Base-by-base conservation (phyloP, 2,329 filamentous ascomycete species). In the Talaromyces atroroseus region DNA sequence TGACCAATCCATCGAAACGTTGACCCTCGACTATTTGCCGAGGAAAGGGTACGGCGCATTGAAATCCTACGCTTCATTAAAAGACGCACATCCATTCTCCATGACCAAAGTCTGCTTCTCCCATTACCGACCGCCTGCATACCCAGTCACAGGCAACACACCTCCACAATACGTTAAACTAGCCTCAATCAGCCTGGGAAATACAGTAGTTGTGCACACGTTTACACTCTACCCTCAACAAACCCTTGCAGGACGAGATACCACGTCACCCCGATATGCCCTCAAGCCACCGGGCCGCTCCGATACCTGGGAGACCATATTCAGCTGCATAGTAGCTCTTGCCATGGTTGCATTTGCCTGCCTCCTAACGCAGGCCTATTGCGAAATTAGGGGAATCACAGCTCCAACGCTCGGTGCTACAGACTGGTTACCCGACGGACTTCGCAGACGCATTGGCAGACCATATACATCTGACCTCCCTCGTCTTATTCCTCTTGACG, bases 141-240 rank as follows among this genome's bases (percentile, higher is more conserved):
- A 74, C 51, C 70, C 81, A n/a, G 76, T 80, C 60, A 75, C 73
- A 2, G 68, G 76, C 63, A 69, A 75, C 54, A 74, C 74, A 51
- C 66, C 70, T 38, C 78, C 82, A 16, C 81, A 85, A 63, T 83
- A 83, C 65, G 76, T 95, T 63, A 89, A 89, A 64, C 82, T 96
- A 3, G 91, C 89, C 29, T 92, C 88, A 48, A 87, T 90, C 42
- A 90, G 88, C 49, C 85, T 95, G 63, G 87, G 85, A 59, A 92
- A 91, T 68, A 89, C 85, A 0, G 83, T 91, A 42, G 84, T 88
- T 29, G 85, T 95, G 24, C 89, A 95, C 71, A 87, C 84, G 40
- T 85, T 96, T 60, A 85, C 89, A 0, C 80, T 96, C 5, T 53
- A 46, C 18, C 56, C 56, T 5, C 52, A 54, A 34, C 69, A 74